Percentiles rank a stretch among this genome's conserved stretches.
Evolutionary conservation across 176 grass and related monocot species (phyloP).

Genomic region (Themeda triandra): DNA sequence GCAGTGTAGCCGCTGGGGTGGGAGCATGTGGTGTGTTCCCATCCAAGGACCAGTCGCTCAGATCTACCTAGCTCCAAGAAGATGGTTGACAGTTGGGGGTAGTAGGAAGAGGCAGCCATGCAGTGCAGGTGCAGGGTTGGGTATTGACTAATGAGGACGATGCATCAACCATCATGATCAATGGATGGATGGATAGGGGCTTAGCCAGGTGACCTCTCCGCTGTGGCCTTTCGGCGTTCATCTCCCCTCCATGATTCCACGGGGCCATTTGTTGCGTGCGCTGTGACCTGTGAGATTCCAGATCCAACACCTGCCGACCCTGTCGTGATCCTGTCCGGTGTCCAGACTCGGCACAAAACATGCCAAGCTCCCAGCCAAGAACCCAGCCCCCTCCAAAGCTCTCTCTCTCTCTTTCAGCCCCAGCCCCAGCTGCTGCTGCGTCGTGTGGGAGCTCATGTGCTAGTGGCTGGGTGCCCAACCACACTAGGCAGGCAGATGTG

Average conservation of each 20-base stretch:
- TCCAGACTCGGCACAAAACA: not conserved
- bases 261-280: not conserved
- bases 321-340: not conserved
- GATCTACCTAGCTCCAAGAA: slow-evolving; percentile 13
- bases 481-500: not conserved
- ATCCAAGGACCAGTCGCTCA: not conserved
- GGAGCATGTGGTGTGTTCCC: slow-evolving; percentile 19
- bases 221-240: not conserved
- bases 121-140: too few species aligned
- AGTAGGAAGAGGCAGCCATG: not conserved
- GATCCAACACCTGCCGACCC: slow-evolving; percentile 18
- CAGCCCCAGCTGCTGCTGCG: not conserved
- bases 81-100: not conserved
- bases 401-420: not conserved
- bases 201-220: too few species aligned
- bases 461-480: not conserved
- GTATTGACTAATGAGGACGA: too few species aligned
- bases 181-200: not conserved
- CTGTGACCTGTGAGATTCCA: slow-evolving; percentile 20
- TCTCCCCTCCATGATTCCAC: not conserved
- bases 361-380: not conserved
- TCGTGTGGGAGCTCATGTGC: not conserved
- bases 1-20: too few species aligned
- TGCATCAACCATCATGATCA: too few species aligned
- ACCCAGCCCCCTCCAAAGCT: not conserved